Evolutionary conservation across 768 basidiomycete genomes (phyloP).

Genomic region (Rhodotorula babjevae): DNA sequence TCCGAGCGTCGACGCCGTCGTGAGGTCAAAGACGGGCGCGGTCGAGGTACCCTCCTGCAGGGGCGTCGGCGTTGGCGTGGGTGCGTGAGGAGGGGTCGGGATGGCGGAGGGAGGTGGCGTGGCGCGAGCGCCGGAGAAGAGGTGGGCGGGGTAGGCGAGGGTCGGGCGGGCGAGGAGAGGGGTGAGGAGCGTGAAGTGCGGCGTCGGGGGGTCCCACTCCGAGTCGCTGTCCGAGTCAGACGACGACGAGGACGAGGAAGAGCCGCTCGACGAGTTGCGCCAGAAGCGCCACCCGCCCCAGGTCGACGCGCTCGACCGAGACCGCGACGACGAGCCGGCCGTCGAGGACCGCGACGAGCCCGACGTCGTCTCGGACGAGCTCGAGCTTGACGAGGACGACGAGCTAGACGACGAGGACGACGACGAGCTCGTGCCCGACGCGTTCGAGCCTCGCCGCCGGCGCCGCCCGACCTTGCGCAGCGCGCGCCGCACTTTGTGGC

Average conservation of each 20-base stretch:
- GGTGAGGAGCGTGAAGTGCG: constrained; percentile 40
- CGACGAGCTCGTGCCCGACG: constrained; percentile 39
- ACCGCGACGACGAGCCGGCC: constrained; percentile 22
- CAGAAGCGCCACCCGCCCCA: constrained; percentile 46
- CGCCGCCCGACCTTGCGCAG: constrained; percentile 25
- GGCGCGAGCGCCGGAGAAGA: constrained; percentile 22
- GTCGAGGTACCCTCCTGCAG: background rate
- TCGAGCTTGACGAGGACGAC: constrained; percentile 50
- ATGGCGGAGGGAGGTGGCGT: background rate
- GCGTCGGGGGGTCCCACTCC: constrained; percentile 52
- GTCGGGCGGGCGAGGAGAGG: constrained; percentile 35
- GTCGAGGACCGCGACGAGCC: constrained; percentile 43
- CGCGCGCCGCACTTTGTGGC: constrained; percentile 22
- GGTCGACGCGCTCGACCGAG: constrained; percentile 34
- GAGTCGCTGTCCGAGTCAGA: constrained; percentile 51
- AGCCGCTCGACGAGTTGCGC: constrained; percentile 46
- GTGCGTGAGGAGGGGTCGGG: background rate
- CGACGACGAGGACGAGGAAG: constrained; percentile 47
- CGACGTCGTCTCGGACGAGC: constrained; percentile 43
- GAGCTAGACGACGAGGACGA: constrained; percentile 48
- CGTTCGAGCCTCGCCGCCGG: constrained; percentile 5
- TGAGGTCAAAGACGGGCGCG: constrained; percentile 36
- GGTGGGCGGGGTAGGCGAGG: constrained; percentile 28
- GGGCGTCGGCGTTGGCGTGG: background rate
- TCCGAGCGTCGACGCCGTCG: constrained; percentile 23